These are phyloP conservation scores for Malus sieversii DNA, from an alignment of 306 rosid species.

Conservation along the genomic window DNA sequence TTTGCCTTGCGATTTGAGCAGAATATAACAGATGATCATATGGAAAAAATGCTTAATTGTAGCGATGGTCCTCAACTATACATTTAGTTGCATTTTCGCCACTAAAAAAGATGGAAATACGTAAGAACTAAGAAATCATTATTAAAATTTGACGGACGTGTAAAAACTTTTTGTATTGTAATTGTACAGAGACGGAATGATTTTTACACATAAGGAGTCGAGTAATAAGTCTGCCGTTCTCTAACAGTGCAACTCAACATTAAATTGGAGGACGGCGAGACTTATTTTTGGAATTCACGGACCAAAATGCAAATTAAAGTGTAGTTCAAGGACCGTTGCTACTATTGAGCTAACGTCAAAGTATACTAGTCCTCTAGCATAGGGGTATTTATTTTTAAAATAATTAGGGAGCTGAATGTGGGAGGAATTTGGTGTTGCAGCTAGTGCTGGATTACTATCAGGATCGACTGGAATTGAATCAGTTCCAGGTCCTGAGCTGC, in stretches of 20 bases:
- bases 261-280: neutral
- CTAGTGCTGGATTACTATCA: conserved; percentile 77
- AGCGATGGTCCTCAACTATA: neutral
- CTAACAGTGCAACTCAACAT: neutral
- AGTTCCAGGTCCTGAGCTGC: conserved; percentile 81
- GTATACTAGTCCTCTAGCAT: neutral
- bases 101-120: too few relatives aligned
- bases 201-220: neutral
- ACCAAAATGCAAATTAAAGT: neutral
- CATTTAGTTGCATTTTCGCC: neutral
- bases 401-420: neutral
- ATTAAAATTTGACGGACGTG: neutral
- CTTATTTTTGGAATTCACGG: neutral
- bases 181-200: too few relatives aligned
- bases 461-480: conserved; percentile 85
- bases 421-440: conserved; percentile 31
- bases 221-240: neutral
- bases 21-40: neutral
- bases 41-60: neutral
- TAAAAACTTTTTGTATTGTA: too few relatives aligned
- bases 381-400: too few relatives aligned
- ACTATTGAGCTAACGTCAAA: neutral
- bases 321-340: neutral
- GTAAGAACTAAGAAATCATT: too few relatives aligned
- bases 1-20: neutral